Conservation (phyloP, 2,329 filamentous ascomycete species). For the Colletotrichum spaethianum region DNA sequence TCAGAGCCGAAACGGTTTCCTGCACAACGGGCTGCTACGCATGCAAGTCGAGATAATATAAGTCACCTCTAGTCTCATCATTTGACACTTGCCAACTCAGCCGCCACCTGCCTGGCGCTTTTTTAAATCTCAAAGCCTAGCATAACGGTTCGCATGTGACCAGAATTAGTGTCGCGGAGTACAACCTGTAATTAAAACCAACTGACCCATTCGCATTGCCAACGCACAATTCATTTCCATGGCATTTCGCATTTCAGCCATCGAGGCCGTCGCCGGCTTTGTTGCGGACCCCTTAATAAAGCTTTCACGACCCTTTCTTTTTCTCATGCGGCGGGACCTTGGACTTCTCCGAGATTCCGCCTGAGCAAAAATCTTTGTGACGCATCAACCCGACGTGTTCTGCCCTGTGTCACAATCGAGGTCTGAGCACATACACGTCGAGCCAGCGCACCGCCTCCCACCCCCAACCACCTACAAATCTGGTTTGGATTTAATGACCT, state of each 20-base stretch:
- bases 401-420: not conserved
- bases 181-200: not conserved
- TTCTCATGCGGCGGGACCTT: conserved; percentile 10
- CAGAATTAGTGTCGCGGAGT: not conserved
- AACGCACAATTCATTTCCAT: not conserved
- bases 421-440: conserved; percentile 14
- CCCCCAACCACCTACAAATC: not conserved
- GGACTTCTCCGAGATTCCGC: conserved; percentile 4
- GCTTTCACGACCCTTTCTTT: not conserved
- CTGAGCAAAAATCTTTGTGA: not conserved
- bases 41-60: not conserved
- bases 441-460: not conserved
- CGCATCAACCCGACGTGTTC: conserved; percentile 19
- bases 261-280: not conserved
- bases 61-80: not conserved
- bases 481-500: not conserved
- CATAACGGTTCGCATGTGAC: not conserved
- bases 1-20: not conserved
- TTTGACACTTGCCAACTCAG: conserved; percentile 1
- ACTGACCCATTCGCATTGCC: not conserved
- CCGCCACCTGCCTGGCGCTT: not conserved
- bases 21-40: not conserved
- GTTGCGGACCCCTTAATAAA: not conserved
- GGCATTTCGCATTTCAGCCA: not conserved
- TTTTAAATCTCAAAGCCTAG: not conserved